Evolutionary conservation across 2,329 filamentous ascomycete species (phyloP).

Genomic region (Nigrospora oryzae): DNA sequence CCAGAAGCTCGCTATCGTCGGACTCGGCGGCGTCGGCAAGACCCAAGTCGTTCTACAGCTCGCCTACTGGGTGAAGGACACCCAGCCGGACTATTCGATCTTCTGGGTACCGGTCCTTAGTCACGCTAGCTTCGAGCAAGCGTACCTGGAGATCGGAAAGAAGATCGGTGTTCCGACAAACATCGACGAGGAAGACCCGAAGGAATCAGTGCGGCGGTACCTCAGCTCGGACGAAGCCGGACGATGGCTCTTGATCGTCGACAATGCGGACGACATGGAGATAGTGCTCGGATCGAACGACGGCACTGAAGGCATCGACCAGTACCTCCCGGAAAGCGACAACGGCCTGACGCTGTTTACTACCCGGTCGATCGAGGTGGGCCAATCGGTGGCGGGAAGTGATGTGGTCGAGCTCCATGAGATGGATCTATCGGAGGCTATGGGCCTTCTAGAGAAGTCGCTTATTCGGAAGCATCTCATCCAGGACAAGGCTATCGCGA

Average conservation of each 20-base stretch:
- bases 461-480: slow-evolving; percentile 10
- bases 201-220: slow-evolving; percentile 44
- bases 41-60: slow-evolving; percentile 29
- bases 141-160: slow-evolving; percentile 23
- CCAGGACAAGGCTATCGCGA: slow-evolving; percentile 3
- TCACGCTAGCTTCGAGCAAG: slow-evolving; percentile 27
- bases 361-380: slow-evolving; percentile 22
- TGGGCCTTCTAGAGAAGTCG: slow-evolving; percentile 14
- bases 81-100: slow-evolving; percentile 25
- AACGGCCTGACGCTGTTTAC: slow-evolving; percentile 26
- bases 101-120: slow-evolving; percentile 34
- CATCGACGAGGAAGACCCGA: slow-evolving; percentile 43
- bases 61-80: slow-evolving; percentile 25
- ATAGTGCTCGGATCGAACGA: neutral
- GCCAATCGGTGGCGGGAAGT: slow-evolving; percentile 11
- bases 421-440: slow-evolving; percentile 19
- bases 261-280: slow-evolving; percentile 30
- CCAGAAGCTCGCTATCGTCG: slow-evolving; percentile 18
- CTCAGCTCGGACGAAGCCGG: slow-evolving; percentile 16
- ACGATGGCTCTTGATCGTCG: slow-evolving; percentile 31
- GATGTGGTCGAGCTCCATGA: slow-evolving; percentile 17
- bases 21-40: slow-evolving; percentile 32
- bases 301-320: neutral
- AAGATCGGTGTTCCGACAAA: slow-evolving; percentile 28
- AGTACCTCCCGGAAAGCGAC: slow-evolving; percentile 2